Percentiles rank a stretch among this genome's conserved stretches.
Evolutionary conservation across 2,329 filamentous ascomycete species (phyloP).

Genomic region (Cercospora sesami): DNA sequence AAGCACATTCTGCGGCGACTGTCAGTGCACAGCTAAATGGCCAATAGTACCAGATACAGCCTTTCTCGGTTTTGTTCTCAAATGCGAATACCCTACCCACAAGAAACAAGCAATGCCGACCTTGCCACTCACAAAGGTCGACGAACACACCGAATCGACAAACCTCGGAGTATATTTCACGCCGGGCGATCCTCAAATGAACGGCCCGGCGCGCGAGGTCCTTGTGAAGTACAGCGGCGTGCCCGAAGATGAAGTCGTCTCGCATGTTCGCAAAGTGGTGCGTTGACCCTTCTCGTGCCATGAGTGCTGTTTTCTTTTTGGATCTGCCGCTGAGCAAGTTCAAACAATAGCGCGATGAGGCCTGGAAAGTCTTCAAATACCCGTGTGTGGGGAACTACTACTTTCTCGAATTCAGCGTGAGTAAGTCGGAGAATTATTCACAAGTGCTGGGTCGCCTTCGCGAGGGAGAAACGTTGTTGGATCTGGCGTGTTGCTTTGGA

Average conservation of each 20-base stretch:
- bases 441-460: slow-evolving; percentile 32
- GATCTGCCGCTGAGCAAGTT: background rate
- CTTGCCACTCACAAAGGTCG: background rate
- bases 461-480: slow-evolving; percentile 42
- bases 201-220: slow-evolving; percentile 5
- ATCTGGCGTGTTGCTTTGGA: slow-evolving; percentile 43
- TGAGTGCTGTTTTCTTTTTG: background rate
- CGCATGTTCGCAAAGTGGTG: slow-evolving; percentile 5
- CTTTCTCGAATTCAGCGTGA: slow-evolving; percentile 31
- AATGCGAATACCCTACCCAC: background rate
- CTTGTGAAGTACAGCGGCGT: slow-evolving; percentile 14
- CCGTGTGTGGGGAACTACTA: slow-evolving; percentile 28
- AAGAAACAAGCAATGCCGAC: background rate
- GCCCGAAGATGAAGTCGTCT: background rate
- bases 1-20: too few relatives aligned
- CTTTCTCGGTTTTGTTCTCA: background rate
- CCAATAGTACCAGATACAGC: background rate
- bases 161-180: slow-evolving; percentile 7
- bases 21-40: background rate
- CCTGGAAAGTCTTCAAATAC: slow-evolving; percentile 25
- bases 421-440: slow-evolving; percentile 28
- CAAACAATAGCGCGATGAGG: slow-evolving; percentile 18
- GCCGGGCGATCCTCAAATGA: background rate
- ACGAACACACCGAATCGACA: background rate
- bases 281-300: background rate